Conservation (phyloP, 495 filamentous ascomycete genomes). For the Penicillium roqueforti region DNA sequence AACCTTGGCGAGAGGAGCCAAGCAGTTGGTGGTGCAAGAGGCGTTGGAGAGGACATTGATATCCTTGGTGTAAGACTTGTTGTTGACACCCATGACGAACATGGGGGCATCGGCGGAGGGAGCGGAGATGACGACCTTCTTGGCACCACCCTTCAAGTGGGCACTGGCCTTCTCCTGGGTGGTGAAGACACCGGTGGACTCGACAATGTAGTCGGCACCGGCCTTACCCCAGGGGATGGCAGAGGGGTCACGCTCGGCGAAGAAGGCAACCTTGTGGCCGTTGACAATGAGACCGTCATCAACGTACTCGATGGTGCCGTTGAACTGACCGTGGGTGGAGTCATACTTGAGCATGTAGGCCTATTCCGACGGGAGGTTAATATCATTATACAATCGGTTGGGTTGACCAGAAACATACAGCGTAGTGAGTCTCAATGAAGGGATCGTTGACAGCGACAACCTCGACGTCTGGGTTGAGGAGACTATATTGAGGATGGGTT, state of each 20-base stretch:
- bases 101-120: constrained; percentile 98
- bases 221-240: constrained; percentile 87
- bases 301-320: constrained; percentile 70
- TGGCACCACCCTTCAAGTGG: constrained; percentile 97
- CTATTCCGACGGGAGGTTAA: constrained; percentile 37
- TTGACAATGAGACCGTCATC: constrained; percentile 80
- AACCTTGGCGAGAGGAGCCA: constrained; percentile 98
- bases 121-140: constrained; percentile 99
- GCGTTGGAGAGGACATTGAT: constrained; percentile 96
- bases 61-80: constrained; percentile 83
- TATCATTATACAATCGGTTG: not conserved
- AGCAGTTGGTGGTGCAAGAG: constrained; percentile 99
- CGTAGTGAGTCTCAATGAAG: constrained; percentile 98
- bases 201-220: constrained; percentile 92
- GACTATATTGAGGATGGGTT: constrained; percentile 54
- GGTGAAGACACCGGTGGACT: constrained; percentile 99
- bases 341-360: constrained; percentile 99
- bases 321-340: constrained; percentile 93
- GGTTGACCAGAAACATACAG: constrained; percentile 61
- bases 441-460: constrained; percentile 98
- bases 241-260: constrained; percentile 85
- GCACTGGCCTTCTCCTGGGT: constrained; percentile 91
- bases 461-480: constrained; percentile 79
- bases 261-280: constrained; percentile 95
- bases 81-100: constrained; percentile 99